Base-by-base conservation (phyloP, 2,329 filamentous ascomycete species). In the Chrysoporthe puriensis region DNA sequence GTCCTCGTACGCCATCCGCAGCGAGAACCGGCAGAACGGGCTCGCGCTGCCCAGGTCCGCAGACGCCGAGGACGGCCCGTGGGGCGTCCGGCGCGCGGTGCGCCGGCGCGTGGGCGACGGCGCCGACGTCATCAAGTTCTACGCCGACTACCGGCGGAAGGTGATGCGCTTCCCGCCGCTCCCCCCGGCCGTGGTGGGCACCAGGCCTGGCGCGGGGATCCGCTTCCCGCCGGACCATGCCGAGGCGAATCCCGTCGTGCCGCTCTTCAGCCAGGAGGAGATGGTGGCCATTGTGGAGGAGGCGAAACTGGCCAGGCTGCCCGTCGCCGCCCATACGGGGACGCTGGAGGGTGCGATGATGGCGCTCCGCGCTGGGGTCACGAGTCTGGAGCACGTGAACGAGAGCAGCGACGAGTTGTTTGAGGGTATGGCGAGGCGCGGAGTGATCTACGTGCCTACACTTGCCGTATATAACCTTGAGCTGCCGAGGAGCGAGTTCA, bases 371-470 rank as follows among this genome's bases (percentile, higher is more conserved):
- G 83, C 83, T 2, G 83, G 83, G 1, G 83, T 83, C 1, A 79
- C 78, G 21, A 78, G 77, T 3, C 74, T 86, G n/a, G 84, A 86
- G 74, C 83, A 85, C 65, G 81, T 77, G 0, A 77, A 76, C 43
- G 74, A 76, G 26, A 74, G 77, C 0, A 75, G 73, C 32, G 78
- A 80, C 1, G 80, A 81, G 44, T 75, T 83, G 1, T 74, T 86
- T 32, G 63, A 76, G 8, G 78, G 75, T 14, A 83, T 87, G 83
- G 75, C 72, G 18, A 75, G 80, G 34, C 77, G 80, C n/a, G 74
- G 74, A 0, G 79, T 77, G 0, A 83, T 87, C 26, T 84, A 84
- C 66, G 83, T 87, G 21, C 85, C 85, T 1, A 87, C 85, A 1
- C 76, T 88, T 2, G 76, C 83, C 0, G 79, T 85, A 21, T 76